Base-by-base conservation (phyloP, 208 protist species). In the Leishmania gerbilli region DNA sequence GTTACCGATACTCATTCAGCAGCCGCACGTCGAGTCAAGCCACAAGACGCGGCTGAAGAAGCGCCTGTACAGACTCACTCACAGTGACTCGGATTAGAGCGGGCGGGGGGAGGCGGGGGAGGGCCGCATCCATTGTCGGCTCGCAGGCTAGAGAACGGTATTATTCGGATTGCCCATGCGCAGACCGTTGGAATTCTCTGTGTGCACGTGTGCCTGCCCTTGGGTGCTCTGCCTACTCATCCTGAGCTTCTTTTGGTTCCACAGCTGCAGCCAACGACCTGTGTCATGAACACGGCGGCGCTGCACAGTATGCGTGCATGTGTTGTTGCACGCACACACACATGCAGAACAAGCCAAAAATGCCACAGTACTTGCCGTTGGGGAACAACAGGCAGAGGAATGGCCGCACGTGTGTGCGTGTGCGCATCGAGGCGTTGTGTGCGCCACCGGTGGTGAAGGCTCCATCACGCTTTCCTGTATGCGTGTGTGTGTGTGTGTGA, bases 11-110 rank as follows among this genome's bases (percentile, higher is more conserved):
- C 37, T 97, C 42, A 47, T 87, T 19, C 27, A 77, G 17, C 85
- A 77, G 42, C 81, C 82, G 40, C 79, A 87, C 68, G 84, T 97
- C 7, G 87, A 91, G n/a, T 56, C 74, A 0, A 89, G 86, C 42
- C 91, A 97, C 78, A 95, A 88, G 79, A 86, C 82, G 19, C 89
- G 91, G 9, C 68, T 97, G 55, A 71, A 72, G 40, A 90, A 88
- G 74, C 87, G 85, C 51, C 67, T 95, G 58, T 87, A 90, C 49
- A 74, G 80, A 42, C 86, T 97, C 55, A 94, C 85, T 8, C 89
- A 96, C 84, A 97, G 94, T 71, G 94, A 97, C 81, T 97, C 94
- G 17, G 94, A 97, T 71, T 96, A 74, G 69, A 1, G 69, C 37
- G 69, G 27, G 37, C 3, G 40, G 37, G 34, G 7, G 4, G 40